Evolutionary conservation across 139 green algal species (phyloP), one percentile per base, ranked within the genome.

Genomic region (Micractinium sp.): DNA sequence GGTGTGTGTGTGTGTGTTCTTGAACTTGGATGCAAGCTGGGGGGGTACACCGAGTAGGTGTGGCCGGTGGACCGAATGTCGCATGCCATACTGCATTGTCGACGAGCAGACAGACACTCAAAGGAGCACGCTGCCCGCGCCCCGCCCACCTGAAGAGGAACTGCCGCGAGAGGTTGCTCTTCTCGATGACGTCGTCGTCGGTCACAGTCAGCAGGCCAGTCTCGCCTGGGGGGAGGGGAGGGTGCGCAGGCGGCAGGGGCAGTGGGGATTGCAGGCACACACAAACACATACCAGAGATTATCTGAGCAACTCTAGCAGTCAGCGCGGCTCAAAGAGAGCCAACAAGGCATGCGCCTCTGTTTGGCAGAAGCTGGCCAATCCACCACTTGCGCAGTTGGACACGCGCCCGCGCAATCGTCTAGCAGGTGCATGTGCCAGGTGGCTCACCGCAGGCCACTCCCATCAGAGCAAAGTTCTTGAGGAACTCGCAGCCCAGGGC

Each of bases 391-490:
- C 16, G 20, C 67, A 74, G 67, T 33, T 74, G 67, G 67, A 74
- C n/a, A n/a, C n/a, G n/a, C n/a, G n/a, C n/a, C n/a, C n/a, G n/a
- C n/a, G n/a, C n/a, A n/a, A n/a, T n/a, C n/a, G n/a, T n/a, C n/a
- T n/a, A n/a, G n/a, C n/a, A n/a, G n/a, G n/a, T n/a, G n/a, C n/a
- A n/a, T n/a, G n/a, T n/a, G 20, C 47, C 47, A 56, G 25, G 23
- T 33, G 9, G 9, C 83, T 81, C 66, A 83, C 87, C 89, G 47
- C 73, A 89, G 20, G 90, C 92, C 31, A 99, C 91, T 56, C 98
- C 98, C 98, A 99, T 99, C 80, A 98, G 94, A 9, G 98, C 97
- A 73, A 99, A 96, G 91, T 99, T 99, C 93, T 99, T 99, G 22
- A 99, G 89, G 92, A 99, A 99, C 91, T 99, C 98, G 92, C 98